Base-by-base conservation (phyloP, 768 basidiomycete species). In the Lactifluus volemus region DNA sequence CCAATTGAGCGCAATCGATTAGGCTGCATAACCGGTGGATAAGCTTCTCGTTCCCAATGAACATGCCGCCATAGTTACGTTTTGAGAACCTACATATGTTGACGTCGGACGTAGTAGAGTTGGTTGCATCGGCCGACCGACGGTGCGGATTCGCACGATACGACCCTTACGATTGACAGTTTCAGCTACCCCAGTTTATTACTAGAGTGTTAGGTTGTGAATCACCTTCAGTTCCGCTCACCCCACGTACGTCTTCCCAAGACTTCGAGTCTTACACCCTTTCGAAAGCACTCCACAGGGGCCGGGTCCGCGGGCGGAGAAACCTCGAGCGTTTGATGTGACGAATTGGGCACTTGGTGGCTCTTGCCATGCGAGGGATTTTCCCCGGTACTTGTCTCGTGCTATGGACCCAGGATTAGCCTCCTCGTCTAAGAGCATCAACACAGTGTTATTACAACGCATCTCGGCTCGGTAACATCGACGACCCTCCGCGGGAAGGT, bases 281-380 rank as follows among this genome's bases (percentile, higher is more conserved):
- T 34, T 53, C 11, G 51, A 42, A 38, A 7, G 39, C 52, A 21
- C 52, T 52, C 29, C 47, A 42, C 52, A 53, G 34, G 38, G 47
- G 29, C 47, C 53, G 25, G 47, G 61, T 63, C 61, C 61, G 61
- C 61, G 57, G 56, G 47, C 57, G 52, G 61, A n/a, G 39, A 49
- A 63, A 54, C 61, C 52, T 58, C 57, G 57, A 58, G 52, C 29
- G 47, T 58, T 49, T 53, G 32, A 19, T 44, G 52, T 36, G 30
- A 47, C 48, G 9, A 42, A 19, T 52, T 41, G 44, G 7, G 44
- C 30, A 61, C 55, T 51, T 52, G 55, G 25, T 52, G 55, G 25
- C 41, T 25, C 32, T 29, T 53, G n/a, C 52, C 45, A 41, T 58
- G 51, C 32, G 12, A 44, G 29, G 45, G 29, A 44, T 15, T 45